Conservation (phyloP, 257 asterid genomes). For the Schizonepeta tenuifolia region DNA sequence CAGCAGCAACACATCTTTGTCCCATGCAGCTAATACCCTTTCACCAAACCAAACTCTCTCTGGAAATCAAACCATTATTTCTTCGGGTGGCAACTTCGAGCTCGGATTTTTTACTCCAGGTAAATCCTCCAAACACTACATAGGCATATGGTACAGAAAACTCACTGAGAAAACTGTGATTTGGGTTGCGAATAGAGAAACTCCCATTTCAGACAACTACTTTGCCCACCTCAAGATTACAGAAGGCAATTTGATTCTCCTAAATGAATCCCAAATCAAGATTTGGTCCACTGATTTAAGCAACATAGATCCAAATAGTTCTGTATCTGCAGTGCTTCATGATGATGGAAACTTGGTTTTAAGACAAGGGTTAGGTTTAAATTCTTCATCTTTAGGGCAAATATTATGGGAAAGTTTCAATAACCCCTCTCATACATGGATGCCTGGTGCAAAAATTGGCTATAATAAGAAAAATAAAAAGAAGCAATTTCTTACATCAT, state of each 20-base stretch:
- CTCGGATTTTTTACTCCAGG: conserved; percentile 56
- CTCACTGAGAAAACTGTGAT: conserved; percentile 37
- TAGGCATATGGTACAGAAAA: conserved; percentile 55
- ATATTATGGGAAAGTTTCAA: conserved; percentile 68
- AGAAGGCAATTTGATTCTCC: conserved; percentile 48
- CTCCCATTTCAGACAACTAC: conserved; percentile 40
- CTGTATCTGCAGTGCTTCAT: conserved; percentile 55
- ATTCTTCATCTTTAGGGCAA: background rate
- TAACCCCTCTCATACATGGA: conserved; percentile 62
- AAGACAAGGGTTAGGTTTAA: conserved; percentile 40
- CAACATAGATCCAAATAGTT: conserved; percentile 20
- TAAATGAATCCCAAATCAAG: conserved; percentile 37
- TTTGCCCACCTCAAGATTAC: conserved; percentile 43
- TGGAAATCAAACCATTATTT: conserved; percentile 48
- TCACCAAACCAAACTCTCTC: conserved; percentile 42
- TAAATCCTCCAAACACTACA: conserved; percentile 46
- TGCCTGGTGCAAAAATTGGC: conserved; percentile 65
- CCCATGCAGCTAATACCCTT: conserved; percentile 45
- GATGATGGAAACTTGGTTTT: conserved; percentile 68
- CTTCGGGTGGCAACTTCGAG: conserved; percentile 43
- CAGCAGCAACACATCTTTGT: conserved; percentile 2
- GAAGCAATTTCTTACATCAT: conserved; percentile 58
- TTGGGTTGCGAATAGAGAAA: conserved; percentile 65
- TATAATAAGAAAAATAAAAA: conserved; percentile 49
- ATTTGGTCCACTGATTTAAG: conserved; percentile 64